Evolutionary conservation across 441 rosid species (phyloP), one percentile per base, ranked within the genome.

Genomic region (Dalechampia spathulata): DNA sequence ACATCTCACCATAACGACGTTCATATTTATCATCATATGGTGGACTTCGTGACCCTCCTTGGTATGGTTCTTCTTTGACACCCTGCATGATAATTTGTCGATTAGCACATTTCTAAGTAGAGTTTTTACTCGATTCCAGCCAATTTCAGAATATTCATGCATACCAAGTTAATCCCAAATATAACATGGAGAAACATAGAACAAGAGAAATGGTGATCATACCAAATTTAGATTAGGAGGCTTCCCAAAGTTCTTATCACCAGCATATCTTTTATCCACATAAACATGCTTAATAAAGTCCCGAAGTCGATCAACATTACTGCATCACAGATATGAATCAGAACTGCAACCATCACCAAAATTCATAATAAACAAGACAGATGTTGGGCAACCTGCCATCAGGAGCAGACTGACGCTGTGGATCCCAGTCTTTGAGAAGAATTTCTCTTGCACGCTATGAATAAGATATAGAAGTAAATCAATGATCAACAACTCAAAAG

Each of bases 271-370:
- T 81, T 79, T 77, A 70, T 87, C 93, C 61, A 87, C 97, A 67
- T 90, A 93, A 32, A 82, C 89, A 71, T 93, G 96, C 68, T 81
- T 93, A 51, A 93, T 82, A 52, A 90, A 93, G 65, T 83, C 90
- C 52, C 96, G 77, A 63, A 93, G 86, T 70, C 86, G 72, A 61
- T 79, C 90, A 51, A 85, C 82, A 64, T 93, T 93, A 68, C 99
- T 93, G 83, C 22, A 75, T 14, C 43, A 64, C 64, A 68, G 17
- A 28, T 30, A 39, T 56, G 47, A 59, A 69, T 74, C 53, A 75
- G 78, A 66, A 57, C 46, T 36, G 61, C 16, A 9, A 42, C 38
- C 21, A 52, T 54, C 47, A 40, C 25, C 10, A 64, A 61, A 41
- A 53, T 37, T 40, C 26, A 17, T 42, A 59, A 32, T 21, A 51